These are phyloP conservation scores for Saccharomycopsis phalli DNA, from an alignment of 1,139 yeast genomes.

Conservation along the genomic window DNA sequence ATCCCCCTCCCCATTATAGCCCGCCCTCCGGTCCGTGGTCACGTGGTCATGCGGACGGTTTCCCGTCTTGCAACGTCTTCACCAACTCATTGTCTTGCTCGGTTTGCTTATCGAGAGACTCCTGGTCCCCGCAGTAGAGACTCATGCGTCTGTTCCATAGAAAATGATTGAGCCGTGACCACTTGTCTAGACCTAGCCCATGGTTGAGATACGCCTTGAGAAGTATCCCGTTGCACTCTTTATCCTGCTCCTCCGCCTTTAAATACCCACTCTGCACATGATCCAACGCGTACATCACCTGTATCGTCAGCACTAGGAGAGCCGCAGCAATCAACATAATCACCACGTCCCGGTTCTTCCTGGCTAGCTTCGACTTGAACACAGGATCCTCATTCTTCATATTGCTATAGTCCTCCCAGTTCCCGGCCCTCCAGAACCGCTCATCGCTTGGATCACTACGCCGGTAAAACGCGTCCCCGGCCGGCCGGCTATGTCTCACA, in stretches of 20 bases:
- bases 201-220: slow-evolving; percentile 42
- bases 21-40: too few relatives aligned
- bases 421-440: slow-evolving; percentile 56
- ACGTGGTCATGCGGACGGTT: too few relatives aligned
- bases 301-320: slow-evolving; percentile 9
- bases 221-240: slow-evolving; percentile 40
- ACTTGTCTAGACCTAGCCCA: slow-evolving; percentile 43
- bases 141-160: slow-evolving; percentile 48
- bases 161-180: slow-evolving; percentile 48
- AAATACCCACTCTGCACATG: slow-evolving; percentile 5
- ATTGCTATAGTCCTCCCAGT: slow-evolving; percentile 54
- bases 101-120: slow-evolving; percentile 20
- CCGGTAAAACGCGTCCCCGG: background rate
- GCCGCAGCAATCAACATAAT: slow-evolving; percentile 8
- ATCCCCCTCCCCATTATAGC: too few relatives aligned
- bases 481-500: background rate
- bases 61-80: slow-evolving; percentile 2
- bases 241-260: slow-evolving; percentile 29
- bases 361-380: slow-evolving; percentile 14
- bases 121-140: slow-evolving; percentile 26
- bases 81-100: slow-evolving; percentile 13
- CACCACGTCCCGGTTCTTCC: slow-evolving; percentile 16
- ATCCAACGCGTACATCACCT: slow-evolving; percentile 15
- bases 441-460: slow-evolving; percentile 28
- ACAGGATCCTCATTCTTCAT: slow-evolving; percentile 3